A percentile compares a stretch with the other conserved stretches of the same genome.
These are phyloP conservation scores for Gryganskiella cystojenkinii DNA, from an alignment of 192 early-diverging fungal species.

Conservation along the genomic window DNA sequence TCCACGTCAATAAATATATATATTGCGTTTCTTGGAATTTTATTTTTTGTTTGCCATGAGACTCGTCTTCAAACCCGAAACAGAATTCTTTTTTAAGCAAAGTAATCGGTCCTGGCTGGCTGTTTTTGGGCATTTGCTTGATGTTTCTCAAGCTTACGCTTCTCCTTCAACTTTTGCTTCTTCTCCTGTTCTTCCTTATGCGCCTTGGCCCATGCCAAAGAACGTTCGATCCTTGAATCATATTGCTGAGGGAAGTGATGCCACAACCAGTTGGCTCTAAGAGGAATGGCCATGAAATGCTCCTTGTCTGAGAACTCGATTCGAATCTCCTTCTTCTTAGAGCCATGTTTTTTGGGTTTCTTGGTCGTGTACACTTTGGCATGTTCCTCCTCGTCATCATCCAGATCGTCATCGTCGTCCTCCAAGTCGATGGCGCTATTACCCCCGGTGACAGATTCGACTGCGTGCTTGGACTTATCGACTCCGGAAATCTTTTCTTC, in stretches of 20 bases:
- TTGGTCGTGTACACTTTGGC: slow-evolving; percentile 26
- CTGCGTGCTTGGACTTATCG: neutral
- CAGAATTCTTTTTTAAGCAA: too few relatives aligned
- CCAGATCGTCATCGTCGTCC: neutral
- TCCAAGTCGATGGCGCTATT: neutral
- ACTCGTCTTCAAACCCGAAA: too few relatives aligned
- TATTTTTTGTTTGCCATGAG: neutral
- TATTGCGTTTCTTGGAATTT: too few relatives aligned
- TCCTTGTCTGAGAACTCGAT: slow-evolving; percentile 51
- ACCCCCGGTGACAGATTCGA: neutral
- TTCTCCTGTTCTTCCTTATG: slow-evolving; percentile 27
- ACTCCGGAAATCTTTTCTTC: neutral
- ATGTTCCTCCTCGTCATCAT: slow-evolving; percentile 12
- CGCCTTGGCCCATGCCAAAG: slow-evolving; percentile 39
- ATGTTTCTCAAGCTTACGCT: neutral
- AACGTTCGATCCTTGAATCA: slow-evolving; percentile 45
- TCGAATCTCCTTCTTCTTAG: slow-evolving; percentile 52
- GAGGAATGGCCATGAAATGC: slow-evolving; percentile 46
- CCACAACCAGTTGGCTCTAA: slow-evolving; percentile 54
- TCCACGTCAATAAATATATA: too few relatives aligned
- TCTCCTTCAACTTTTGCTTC: slow-evolving; percentile 4
- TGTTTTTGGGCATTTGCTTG: neutral
- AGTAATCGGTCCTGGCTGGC: neutral
- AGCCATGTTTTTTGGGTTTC: slow-evolving; percentile 31
- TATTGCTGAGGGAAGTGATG: slow-evolving; percentile 59